Conservation (phyloP, 805 yeast genomes). For the Groenewaldozyma salmanticensis region DNA sequence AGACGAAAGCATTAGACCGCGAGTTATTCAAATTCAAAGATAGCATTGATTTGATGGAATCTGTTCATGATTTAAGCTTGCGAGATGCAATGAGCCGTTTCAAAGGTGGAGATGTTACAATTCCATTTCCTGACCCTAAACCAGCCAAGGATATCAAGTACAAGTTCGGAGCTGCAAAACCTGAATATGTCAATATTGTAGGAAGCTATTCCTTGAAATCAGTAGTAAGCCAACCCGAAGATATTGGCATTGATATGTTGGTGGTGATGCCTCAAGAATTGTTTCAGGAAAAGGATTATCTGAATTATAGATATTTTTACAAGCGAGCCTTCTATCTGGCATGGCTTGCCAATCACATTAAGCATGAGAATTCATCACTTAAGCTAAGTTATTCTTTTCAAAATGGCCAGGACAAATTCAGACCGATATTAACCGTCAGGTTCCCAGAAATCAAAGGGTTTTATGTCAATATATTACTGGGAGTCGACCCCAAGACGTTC, state of each 20-base stretch:
- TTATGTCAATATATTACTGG: slow-evolving; percentile 61
- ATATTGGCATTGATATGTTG: slow-evolving; percentile 66
- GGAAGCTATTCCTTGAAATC: slow-evolving; percentile 89
- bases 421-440: slow-evolving; percentile 60
- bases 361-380: slow-evolving; percentile 23
- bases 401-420: slow-evolving; percentile 58
- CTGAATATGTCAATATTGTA: slow-evolving; percentile 65
- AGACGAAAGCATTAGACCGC: slow-evolving; percentile 57
- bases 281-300: slow-evolving; percentile 79
- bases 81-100: slow-evolving; percentile 51
- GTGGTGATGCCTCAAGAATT: slow-evolving; percentile 69
- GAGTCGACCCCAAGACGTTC: slow-evolving; percentile 61
- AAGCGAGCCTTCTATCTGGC: slow-evolving; percentile 85
- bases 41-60: slow-evolving; percentile 48
- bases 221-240: slow-evolving; percentile 55
- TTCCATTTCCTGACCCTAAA: slow-evolving; percentile 88
- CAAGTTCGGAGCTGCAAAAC: slow-evolving; percentile 58
- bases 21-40: slow-evolving; percentile 67
- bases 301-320: slow-evolving; percentile 83
- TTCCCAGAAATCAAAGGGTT: slow-evolving; percentile 33
- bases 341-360: slow-evolving; percentile 44
- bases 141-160: slow-evolving; percentile 65
- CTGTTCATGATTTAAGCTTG: slow-evolving; percentile 39
- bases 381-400: slow-evolving; percentile 53
- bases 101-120: slow-evolving; percentile 39